Conservation (phyloP, 345 rosid genomes). For the Luvunga scandens region DNA sequence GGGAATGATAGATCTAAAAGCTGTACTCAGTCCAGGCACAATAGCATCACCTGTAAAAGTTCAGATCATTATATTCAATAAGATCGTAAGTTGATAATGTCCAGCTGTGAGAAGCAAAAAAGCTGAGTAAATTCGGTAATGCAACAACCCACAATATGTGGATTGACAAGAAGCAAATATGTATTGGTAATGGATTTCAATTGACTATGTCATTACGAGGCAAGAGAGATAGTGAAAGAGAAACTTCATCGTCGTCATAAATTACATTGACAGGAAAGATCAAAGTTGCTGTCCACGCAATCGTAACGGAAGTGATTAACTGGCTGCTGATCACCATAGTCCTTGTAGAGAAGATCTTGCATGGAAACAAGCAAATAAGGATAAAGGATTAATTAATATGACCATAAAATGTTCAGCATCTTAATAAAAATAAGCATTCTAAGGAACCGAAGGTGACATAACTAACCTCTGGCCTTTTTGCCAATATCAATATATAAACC, state of each 20-base stretch:
- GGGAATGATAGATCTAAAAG: constrained; percentile 38
- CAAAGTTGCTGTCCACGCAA: constrained; percentile 36
- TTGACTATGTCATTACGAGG: background rate
- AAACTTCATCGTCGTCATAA: background rate
- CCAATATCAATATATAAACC: constrained; percentile 44
- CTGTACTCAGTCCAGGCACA: constrained; percentile 45
- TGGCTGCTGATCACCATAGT: constrained; percentile 39
- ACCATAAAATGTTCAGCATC: background rate
- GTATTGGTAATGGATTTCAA: background rate
- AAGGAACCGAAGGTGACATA: background rate
- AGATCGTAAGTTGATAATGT: background rate
- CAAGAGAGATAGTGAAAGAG: background rate
- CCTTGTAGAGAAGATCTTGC: constrained; percentile 54
- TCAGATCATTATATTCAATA: background rate
- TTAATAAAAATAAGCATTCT: background rate
- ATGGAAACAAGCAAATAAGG: background rate
- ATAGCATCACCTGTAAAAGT: constrained; percentile 40
- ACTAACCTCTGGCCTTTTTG: constrained; percentile 50
- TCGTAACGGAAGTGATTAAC: constrained; percentile 29
- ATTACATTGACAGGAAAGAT: constrained; percentile 47
- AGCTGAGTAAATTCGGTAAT: background rate
- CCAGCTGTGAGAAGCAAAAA: background rate
- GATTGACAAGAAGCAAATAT: background rate
- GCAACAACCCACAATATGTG: background rate
- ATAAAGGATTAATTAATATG: background rate